Base-by-base conservation (phyloP, 768 basidiomycete genomes). In the Rhodotorula toruloides region DNA sequence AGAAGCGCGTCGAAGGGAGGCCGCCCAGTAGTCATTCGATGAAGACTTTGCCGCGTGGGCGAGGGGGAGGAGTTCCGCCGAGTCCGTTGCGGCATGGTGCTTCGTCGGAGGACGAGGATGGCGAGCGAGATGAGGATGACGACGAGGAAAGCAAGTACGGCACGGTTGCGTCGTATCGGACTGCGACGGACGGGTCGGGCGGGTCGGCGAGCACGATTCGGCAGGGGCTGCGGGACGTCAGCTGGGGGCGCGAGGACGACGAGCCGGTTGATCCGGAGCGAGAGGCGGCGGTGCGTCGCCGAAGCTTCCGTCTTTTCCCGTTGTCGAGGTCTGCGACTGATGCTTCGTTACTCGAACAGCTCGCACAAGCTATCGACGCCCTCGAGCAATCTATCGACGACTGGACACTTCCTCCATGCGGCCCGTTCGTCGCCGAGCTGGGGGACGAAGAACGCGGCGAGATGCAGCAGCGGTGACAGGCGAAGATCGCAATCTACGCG, bases 21-120 rank as follows among this genome's bases (percentile, higher is more conserved):
- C 61, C 61, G 17, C 29, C 56, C 46, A 67, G 61, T 34, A 58
- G 61, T 39, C 65, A 67, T 39, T 62, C 60, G 40, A 58, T 67
- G 60, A n/a, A 40, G 37, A 67, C 65, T 21, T 21, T 67, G 17
- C 59, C 60, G 8, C 43, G 60, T 0, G 36, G 52, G 10, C 47
- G 46, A 3, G 34, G 31, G 1, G 31, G 14, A 4, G 22, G 27
- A 17, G 25, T n/a, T 37, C 42, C 48, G 16, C 10, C 21, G 7
- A 36, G 42, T n/a, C 6, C 19, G 39, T 19, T 27, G 47, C 46
- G 31, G 10, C 34, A 12, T 25, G 34, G 32, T 37, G 58, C 34
- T 10, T 22, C 43, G 21, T 27, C 21, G 12, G 58, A 36, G n/a
- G 19, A 36, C 27, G 27, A 4, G 22, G 36, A 12, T 14, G 39